These are phyloP conservation scores for Salix purpurea DNA, from an alignment of 345 rosid genomes.

Conservation along the genomic window DNA sequence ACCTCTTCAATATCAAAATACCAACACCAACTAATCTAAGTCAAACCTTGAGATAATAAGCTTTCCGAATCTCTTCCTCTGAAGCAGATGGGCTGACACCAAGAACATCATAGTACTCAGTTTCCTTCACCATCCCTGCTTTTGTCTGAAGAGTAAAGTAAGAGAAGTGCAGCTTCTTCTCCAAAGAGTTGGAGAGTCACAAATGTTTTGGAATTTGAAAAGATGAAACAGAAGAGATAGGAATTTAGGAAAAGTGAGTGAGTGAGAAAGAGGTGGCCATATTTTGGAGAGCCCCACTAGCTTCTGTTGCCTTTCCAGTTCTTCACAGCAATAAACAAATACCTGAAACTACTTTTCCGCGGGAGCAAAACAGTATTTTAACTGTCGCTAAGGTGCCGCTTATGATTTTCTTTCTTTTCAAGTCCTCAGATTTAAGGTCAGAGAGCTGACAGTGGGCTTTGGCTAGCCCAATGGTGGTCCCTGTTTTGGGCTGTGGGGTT, in stretches of 20 bases:
- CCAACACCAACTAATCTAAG: not conserved
- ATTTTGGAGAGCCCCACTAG: constrained; percentile 30
- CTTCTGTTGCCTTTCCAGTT: constrained; percentile 58
- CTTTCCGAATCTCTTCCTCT: constrained; percentile 65
- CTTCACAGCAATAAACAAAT: constrained; percentile 42
- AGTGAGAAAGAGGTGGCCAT: not conserved
- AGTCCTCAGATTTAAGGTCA: not conserved
- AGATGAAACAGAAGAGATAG: constrained; percentile 5
- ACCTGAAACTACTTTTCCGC: constrained; percentile 37
- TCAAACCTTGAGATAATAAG: constrained; percentile 65
- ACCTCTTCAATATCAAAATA: no score
- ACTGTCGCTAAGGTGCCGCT: constrained; percentile 33
- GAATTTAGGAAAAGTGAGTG: constrained; percentile 1
- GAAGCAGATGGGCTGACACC: constrained; percentile 54
- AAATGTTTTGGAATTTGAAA: not conserved
- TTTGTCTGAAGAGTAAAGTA: not conserved
- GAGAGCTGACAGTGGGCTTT: constrained; percentile 10
- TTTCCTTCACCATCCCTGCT: constrained; percentile 56
- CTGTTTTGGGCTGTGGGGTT: not conserved
- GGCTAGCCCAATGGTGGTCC: not conserved
- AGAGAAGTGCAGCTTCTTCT: not conserved
- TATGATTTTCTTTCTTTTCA: constrained; percentile 16
- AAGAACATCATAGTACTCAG: constrained; percentile 69
- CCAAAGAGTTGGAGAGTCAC: constrained; percentile 4
- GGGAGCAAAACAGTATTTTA: constrained; percentile 47